Percentiles rank a stretch among this genome's conserved stretches.
Evolutionary conservation across 1,284 basidiomycete species (phyloP).

Genomic region (Retiboletus flavoniger): DNA sequence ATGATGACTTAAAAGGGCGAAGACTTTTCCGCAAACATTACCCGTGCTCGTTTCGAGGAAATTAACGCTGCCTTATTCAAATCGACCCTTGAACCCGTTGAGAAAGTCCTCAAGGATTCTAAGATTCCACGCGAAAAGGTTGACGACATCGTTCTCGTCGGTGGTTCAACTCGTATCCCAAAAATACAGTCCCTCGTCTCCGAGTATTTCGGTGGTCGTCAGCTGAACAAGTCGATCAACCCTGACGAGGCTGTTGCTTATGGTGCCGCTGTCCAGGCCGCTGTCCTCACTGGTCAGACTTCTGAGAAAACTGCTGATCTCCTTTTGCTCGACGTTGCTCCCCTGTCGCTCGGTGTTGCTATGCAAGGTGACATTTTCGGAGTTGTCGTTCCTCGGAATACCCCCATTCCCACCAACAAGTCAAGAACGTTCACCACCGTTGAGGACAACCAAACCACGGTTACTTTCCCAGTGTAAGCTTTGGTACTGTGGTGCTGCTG

Average conservation of each 20-base stretch:
- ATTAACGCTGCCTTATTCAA: conserved; percentile 95
- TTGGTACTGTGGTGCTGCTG: background rate
- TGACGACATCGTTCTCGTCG: conserved; percentile 98
- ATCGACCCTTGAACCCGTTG: conserved; percentile 96
- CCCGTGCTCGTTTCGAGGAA: conserved; percentile 99
- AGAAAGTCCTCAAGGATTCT: conserved; percentile 98
- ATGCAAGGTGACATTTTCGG: conserved; percentile 99
- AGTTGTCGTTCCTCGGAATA: conserved; percentile 95
- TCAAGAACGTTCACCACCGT: conserved; percentile 95
- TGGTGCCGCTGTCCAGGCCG: conserved; percentile 96
- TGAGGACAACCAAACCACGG: conserved; percentile 97
- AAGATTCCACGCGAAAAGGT: conserved; percentile 98
- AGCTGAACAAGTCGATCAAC: conserved; percentile 99
- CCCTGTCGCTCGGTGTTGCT: conserved; percentile 95
- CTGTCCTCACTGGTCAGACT: conserved; percentile 93
- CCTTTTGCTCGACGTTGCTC: conserved; percentile 93
- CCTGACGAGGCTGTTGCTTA: conserved; percentile 94
- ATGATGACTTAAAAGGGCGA: conserved; percentile 54
- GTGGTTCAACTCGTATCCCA: conserved; percentile 99
- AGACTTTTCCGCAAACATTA: conserved; percentile 96
- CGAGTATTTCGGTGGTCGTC: conserved; percentile 96
- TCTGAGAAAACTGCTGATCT: conserved; percentile 96
- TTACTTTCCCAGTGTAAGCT: conserved; percentile 92
- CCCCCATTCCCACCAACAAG: conserved; percentile 96
- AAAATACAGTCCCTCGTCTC: conserved; percentile 98